These are phyloP conservation scores for Chlamydomonas reinhardtii DNA, from an alignment of 163 green algal genomes.

Conservation along the genomic window DNA sequence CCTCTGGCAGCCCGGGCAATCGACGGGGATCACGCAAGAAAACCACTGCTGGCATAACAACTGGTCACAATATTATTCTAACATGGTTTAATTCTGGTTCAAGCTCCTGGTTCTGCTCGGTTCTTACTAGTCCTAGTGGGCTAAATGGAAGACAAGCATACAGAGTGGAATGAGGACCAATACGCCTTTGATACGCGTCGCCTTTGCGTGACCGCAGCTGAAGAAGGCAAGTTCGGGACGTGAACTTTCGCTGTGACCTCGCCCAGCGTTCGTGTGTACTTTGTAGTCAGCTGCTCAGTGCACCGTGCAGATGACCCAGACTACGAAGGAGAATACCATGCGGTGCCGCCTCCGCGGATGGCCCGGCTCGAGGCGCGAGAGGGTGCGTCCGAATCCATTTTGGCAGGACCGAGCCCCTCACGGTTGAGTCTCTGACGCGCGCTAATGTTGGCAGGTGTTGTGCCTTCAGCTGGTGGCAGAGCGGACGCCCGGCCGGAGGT, in stretches of 20 bases:
- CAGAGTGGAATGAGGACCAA: slow-evolving; percentile 7
- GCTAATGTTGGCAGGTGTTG: neutral
- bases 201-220: neutral
- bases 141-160: slow-evolving; percentile 10
- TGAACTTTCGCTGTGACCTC: neutral
- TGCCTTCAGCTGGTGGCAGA: neutral
- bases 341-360: neutral
- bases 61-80: too few species aligned
- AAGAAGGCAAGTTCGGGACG: neutral
- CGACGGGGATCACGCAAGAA: too few species aligned
- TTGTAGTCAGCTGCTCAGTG: too few species aligned
- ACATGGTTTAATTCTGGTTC: too few species aligned
- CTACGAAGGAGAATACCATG: slow-evolving; percentile 17
- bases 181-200: slow-evolving; percentile 27
- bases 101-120: too few species aligned
- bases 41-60: too few species aligned
- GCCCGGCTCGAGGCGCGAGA: neutral
- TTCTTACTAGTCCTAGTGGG: neutral
- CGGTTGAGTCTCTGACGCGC: neutral
- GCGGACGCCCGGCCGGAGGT: neutral
- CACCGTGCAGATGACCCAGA: slow-evolving; percentile 14
- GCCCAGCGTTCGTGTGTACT: neutral
- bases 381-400: neutral
- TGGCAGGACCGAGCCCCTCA: neutral
- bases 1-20: too few species aligned